Conservation (phyloP, 495 filamentous ascomycete species). For the Pyrenula massariospora region DNA sequence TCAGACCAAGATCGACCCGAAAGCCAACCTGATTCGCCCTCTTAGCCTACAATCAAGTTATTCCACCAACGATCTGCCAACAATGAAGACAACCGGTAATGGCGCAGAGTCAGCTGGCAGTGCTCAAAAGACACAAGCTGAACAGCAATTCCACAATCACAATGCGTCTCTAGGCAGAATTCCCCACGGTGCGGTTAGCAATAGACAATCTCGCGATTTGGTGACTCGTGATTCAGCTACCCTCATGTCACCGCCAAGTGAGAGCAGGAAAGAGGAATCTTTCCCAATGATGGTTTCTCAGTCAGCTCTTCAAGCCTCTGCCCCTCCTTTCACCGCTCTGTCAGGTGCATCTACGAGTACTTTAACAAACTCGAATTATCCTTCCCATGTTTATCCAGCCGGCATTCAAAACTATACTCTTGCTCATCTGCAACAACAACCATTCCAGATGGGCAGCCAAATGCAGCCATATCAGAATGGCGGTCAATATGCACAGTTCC, state of each 20-base stretch:
- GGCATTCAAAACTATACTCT: background rate
- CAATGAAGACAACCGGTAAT: constrained; percentile 52
- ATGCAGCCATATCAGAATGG: background rate
- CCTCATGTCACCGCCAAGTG: background rate
- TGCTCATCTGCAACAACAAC: background rate
- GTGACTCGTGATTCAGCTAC: constrained; percentile 34
- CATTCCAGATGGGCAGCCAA: background rate
- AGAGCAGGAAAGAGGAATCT: constrained; percentile 1
- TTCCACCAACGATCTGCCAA: constrained; percentile 84
- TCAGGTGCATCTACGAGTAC: constrained; percentile 11
- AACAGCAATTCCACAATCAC: constrained; percentile 73
- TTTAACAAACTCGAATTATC: background rate
- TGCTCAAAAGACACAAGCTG: constrained; percentile 50
- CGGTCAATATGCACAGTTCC: background rate
- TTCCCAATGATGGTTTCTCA: constrained; percentile 33
- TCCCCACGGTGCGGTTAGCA: constrained; percentile 45
- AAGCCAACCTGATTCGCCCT: constrained; percentile 20
- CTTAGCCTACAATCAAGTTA: constrained; percentile 63
- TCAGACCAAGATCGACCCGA: constrained; percentile 1
- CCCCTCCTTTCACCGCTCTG: constrained; percentile 49
- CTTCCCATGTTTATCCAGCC: background rate
- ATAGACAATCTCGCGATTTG: constrained; percentile 56
- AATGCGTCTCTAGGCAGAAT: constrained; percentile 72
- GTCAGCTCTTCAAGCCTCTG: constrained; percentile 66
- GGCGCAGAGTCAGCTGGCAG: constrained; percentile 17